Percentiles rank a stretch among this genome's conserved stretches.
Evolutionary conservation across 2,329 filamentous ascomycete genomes (phyloP).

Genomic region (Penicillium thymicola): DNA sequence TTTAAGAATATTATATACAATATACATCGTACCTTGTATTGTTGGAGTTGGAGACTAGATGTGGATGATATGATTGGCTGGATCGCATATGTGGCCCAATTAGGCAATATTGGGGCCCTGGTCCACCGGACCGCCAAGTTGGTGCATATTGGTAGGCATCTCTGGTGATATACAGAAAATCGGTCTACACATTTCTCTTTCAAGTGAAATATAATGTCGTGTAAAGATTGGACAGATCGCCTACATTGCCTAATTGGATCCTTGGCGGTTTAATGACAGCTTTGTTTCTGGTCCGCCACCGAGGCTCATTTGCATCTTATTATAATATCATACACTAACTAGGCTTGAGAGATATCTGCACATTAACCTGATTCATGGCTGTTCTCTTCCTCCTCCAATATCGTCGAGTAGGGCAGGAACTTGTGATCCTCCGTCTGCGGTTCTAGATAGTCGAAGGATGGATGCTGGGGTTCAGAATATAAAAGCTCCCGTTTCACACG

Average conservation of each 20-base stretch:
- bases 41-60: background rate
- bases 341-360: background rate
- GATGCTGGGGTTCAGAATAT: background rate
- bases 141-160: background rate
- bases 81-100: constrained; percentile 17
- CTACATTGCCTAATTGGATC: background rate
- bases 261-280: background rate
- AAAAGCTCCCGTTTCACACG: constrained; percentile 2
- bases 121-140: background rate
- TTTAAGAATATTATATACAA: constrained; percentile 2
- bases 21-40: background rate
- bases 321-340: background rate
- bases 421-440: constrained; percentile 10
- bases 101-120: background rate
- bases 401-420: constrained; percentile 24
- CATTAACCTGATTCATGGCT: constrained; percentile 17
- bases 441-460: constrained; percentile 16
- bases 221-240: background rate
- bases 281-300: background rate
- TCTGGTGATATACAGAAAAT: too few relatives aligned
- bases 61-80: constrained; percentile 11
- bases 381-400: constrained; percentile 34
- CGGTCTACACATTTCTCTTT: too few relatives aligned
- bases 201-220: background rate
- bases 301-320: background rate